Conservation (phyloP, 306 rosid species). For the Inga oerstediana region DNA sequence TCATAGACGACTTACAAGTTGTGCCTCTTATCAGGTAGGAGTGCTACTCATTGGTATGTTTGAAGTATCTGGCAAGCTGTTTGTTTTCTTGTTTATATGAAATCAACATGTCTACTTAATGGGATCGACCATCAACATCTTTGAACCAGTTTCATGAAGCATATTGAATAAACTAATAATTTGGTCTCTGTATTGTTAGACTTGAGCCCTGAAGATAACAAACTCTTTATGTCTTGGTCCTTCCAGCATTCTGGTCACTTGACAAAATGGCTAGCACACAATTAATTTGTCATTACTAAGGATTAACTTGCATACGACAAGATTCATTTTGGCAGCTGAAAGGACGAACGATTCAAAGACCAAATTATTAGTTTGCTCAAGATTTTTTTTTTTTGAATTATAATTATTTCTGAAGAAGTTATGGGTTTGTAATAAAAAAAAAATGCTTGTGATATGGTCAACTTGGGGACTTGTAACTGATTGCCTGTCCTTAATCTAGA, state of each 20-base stretch:
- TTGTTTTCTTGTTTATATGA: conserved; percentile 33
- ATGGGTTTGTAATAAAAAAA: neutral
- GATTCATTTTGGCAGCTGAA: neutral
- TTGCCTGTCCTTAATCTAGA: conserved; percentile 47
- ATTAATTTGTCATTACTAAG: neutral
- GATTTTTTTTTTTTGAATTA: too few relatives aligned
- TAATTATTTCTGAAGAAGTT: conserved; percentile 8
- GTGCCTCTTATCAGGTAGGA: conserved; percentile 79
- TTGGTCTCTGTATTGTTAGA: neutral
- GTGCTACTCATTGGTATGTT: neutral
- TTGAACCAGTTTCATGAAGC: neutral
- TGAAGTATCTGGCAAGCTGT: conserved; percentile 31
- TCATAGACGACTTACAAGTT: conserved; percentile 72
- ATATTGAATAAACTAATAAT: neutral
- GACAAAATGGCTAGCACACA: neutral
- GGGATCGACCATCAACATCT: neutral
- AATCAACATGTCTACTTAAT: neutral
- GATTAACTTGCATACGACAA: neutral
- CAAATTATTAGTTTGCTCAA: neutral
- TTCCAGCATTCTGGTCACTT: neutral
- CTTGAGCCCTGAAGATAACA: neutral
- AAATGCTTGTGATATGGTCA: neutral
- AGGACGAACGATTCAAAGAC: neutral
- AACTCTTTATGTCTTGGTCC: neutral
- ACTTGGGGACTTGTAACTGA: conserved; percentile 27